phyloP scores from a whole-genome alignment of 176 grass and related monocot genomes.

The Thinopyrum elongatum region DNA sequence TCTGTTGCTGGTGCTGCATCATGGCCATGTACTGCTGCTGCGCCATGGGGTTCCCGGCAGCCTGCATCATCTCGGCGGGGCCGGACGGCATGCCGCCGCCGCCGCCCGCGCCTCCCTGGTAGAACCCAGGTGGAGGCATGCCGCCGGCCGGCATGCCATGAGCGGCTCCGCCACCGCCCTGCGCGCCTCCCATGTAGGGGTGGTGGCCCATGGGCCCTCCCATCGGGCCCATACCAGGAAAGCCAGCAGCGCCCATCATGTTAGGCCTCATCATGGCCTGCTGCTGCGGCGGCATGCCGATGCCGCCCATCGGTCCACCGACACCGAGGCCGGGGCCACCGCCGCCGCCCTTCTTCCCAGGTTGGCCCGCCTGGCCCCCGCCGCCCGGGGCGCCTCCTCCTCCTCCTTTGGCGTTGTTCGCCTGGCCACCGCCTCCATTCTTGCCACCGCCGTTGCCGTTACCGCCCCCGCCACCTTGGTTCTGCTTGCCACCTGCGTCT shows the following conservation, averaged over 20 bases:
- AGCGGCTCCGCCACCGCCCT: constrained; percentile 22
- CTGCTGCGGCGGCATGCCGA: constrained; percentile 32
- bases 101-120: constrained; percentile 29
- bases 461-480: constrained; percentile 41
- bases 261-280: constrained; percentile 42
- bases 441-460: constrained; percentile 43
- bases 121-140: constrained; percentile 38
- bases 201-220: constrained; percentile 54
- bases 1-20: constrained; percentile 42
- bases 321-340: constrained; percentile 5
- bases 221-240: constrained; percentile 48
- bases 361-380: constrained; percentile 8
- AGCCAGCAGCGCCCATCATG: constrained; percentile 48
- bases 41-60: constrained; percentile 41
- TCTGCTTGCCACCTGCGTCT: constrained; percentile 49
- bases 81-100: constrained; percentile 35
- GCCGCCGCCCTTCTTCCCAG: constrained; percentile 34
- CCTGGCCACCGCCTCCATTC: constrained; percentile 38
- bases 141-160: constrained; percentile 46
- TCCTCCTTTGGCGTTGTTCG: constrained; percentile 37
- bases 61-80: constrained; percentile 48
- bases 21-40: constrained; percentile 53
- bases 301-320: constrained; percentile 20
- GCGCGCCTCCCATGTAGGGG: constrained; percentile 32
- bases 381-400: constrained; percentile 25